phyloP scores from a whole-genome alignment of 306 rosid species.

The Sicyos edulis region DNA sequence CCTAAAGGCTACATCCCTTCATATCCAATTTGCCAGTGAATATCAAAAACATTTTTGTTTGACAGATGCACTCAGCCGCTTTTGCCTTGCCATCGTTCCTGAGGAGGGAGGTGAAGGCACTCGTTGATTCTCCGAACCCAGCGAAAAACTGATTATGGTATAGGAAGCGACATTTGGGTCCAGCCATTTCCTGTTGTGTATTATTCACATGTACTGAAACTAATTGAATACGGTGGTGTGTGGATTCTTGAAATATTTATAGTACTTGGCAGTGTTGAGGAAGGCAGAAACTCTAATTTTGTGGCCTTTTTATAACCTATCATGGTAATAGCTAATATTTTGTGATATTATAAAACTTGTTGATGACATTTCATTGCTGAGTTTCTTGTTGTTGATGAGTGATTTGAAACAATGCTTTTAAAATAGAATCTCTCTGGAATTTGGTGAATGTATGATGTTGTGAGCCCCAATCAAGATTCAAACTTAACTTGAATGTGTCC shows the following conservation, averaged over 20 bases:
- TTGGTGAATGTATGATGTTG: neutral
- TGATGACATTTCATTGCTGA: neutral
- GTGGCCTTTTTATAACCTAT: neutral
- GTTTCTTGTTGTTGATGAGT: neutral
- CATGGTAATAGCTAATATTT: neutral
- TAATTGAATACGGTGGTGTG: neutral
- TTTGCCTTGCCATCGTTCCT: slow-evolving; percentile 62
- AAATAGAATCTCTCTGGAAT: neutral
- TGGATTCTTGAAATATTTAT: neutral
- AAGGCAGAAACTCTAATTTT: neutral
- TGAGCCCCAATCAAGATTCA: neutral
- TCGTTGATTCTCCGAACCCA: slow-evolving; percentile 20
- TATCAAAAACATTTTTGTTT: neutral
- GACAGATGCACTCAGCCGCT: slow-evolving; percentile 81
- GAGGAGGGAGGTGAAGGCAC: slow-evolving; percentile 50
- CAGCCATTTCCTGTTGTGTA: neutral
- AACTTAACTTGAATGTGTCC: neutral
- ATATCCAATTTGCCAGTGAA: neutral
- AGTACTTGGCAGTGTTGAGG: neutral
- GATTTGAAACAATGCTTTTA: neutral
- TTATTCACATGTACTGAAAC: neutral
- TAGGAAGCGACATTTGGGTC: neutral
- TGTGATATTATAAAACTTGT: slow-evolving; percentile 4
- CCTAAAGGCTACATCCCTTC: neutral
- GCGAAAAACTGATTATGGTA: neutral